Evolutionary conservation across 2,329 filamentous ascomycete genomes (phyloP).

Genomic region (Mycocentrospora acerina): DNA sequence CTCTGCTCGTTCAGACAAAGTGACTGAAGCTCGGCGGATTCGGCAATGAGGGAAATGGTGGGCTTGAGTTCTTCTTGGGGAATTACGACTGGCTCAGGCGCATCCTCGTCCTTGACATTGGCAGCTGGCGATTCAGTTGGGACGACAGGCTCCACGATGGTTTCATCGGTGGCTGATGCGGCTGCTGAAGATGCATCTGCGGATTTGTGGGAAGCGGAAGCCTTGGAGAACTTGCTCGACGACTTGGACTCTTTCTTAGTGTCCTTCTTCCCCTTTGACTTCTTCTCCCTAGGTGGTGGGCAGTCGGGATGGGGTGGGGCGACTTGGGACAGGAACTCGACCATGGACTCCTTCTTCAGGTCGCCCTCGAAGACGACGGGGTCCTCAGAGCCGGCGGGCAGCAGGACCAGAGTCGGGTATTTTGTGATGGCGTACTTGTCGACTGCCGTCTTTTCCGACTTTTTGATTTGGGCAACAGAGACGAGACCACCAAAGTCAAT

Average conservation of each 20-base stretch:
- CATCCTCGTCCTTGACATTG: constrained; percentile 46
- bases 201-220: constrained; percentile 55
- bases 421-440: constrained; percentile 73
- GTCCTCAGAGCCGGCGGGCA: constrained; percentile 70
- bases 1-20: constrained; percentile 76
- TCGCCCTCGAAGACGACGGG: constrained; percentile 76
- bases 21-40: constrained; percentile 64
- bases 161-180: constrained; percentile 53
- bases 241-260: constrained; percentile 50
- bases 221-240: constrained; percentile 52
- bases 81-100: constrained; percentile 52
- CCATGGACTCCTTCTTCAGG: constrained; percentile 79
- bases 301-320: constrained; percentile 79
- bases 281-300: constrained; percentile 53
- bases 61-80: constrained; percentile 56
- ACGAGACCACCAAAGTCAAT: constrained; percentile 87
- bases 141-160: constrained; percentile 49
- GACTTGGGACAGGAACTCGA: constrained; percentile 78
- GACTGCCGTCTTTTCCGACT: constrained; percentile 73
- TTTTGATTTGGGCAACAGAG: constrained; percentile 76
- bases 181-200: constrained; percentile 50
- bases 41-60: constrained; percentile 66
- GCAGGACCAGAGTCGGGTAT: constrained; percentile 78
- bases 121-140: constrained; percentile 59
- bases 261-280: constrained; percentile 45